Conservation (phyloP, 1,284 basidiomycete species). For the Sanghuangporus weigelae region DNA sequence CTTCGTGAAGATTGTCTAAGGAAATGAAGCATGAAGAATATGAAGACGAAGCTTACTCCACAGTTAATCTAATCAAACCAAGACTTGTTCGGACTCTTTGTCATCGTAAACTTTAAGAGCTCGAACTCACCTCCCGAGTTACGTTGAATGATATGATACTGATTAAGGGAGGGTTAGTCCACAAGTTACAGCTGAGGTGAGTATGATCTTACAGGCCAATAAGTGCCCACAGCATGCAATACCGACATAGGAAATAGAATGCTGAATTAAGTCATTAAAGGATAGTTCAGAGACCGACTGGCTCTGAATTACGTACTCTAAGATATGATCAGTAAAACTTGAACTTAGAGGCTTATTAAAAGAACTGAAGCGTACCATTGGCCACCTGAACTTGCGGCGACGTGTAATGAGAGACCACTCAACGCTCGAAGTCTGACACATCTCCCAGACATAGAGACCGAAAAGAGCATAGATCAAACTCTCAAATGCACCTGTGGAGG, state of each 20-base stretch:
- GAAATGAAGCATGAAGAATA: neutral
- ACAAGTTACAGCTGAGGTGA: neutral
- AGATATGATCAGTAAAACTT: constrained; percentile 1
- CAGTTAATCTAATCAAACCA: constrained; percentile 50
- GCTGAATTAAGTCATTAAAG: constrained; percentile 32
- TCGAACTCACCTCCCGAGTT: constrained; percentile 36
- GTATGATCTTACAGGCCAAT: constrained; percentile 46
- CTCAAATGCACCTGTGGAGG: constrained; percentile 43
- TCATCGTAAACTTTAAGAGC: neutral
- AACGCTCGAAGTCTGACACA: constrained; percentile 55
- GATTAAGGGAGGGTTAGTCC: neutral
- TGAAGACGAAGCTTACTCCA: constrained; percentile 33
- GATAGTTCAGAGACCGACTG: neutral
- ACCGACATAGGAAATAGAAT: constrained; percentile 64
- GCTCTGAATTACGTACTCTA: constrained; percentile 7
- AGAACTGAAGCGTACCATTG: constrained; percentile 39
- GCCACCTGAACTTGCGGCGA: constrained; percentile 55
- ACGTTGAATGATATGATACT: constrained; percentile 57
- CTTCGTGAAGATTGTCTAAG: constrained; percentile 26
- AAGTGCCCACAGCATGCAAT: constrained; percentile 59
- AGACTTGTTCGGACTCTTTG: neutral
- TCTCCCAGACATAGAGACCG: constrained; percentile 64
- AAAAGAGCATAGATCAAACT: constrained; percentile 55
- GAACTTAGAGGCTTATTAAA: neutral
- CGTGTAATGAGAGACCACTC: constrained; percentile 53